Conservation (phyloP, 208 protist genomes). For the Kentomonas sorsogonicus region DNA sequence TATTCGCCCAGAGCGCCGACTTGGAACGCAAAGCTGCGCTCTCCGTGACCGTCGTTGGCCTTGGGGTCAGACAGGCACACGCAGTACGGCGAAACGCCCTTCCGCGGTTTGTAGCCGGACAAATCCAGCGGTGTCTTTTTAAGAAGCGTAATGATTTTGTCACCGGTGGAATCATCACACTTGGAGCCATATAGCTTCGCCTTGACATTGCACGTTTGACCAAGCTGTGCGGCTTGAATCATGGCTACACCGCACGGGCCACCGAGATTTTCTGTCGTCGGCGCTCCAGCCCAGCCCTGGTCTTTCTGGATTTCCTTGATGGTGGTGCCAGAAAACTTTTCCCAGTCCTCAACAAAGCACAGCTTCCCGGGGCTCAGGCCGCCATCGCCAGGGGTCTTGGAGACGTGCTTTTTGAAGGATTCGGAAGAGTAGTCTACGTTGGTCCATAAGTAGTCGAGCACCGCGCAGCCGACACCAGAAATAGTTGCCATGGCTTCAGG, state of each 20-base stretch:
- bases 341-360: conserved; percentile 20
- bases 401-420: too few species aligned
- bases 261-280: conserved; percentile 18
- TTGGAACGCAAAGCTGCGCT: conserved; percentile 27
- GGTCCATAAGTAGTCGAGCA: conserved; percentile 28
- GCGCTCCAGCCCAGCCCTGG: conserved; percentile 14
- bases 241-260: conserved; percentile 20
- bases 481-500: conserved; percentile 15
- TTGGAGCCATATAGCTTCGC: conserved; percentile 20
- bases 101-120: not conserved
- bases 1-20: conserved; percentile 12
- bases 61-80: conserved; percentile 21
- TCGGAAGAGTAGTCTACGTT: conserved; percentile 26
- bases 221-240: conserved; percentile 20
- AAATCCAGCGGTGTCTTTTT: conserved; percentile 16
- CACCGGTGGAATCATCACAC: conserved; percentile 9
- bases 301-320: conserved; percentile 17
- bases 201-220: not conserved
- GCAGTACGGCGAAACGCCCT: conserved; percentile 7
- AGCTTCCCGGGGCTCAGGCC: too few species aligned
- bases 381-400: too few species aligned
- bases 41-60: conserved; percentile 20
- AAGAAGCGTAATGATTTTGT: conserved; percentile 12
- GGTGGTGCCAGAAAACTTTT: conserved; percentile 21
- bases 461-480: conserved; percentile 17